Base-by-base conservation (phyloP, 805 yeast species). In the Metschnikowia anglica region DNA sequence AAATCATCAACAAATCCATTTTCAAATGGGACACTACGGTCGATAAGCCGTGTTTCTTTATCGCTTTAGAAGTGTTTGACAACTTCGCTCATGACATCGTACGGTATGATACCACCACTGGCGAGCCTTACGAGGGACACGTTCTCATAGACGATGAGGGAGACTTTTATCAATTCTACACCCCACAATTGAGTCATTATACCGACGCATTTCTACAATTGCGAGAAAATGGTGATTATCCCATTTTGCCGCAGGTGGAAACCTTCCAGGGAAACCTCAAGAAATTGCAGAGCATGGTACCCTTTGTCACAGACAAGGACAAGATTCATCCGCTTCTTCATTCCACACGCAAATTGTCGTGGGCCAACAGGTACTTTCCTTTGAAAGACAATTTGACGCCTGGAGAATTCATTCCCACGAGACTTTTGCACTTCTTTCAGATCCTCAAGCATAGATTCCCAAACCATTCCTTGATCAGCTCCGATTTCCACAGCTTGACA, bases 11-110 rank as follows among this genome's bases (percentile, higher is more conserved):
- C 63, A 74, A 81, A 56, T 85, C 93, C 24, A 81, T 88, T 4
- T 77, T 88, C 51, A 83, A 83, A 17, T 88, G 95, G 95, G 68
- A 76, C 37, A 66, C 70, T 20, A 57, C 61, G 2, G 82, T 81
- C 5, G 61, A 66, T 4, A 81, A 81, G 30, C 88, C 87, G 1
- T 85, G 93, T 51, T 87, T 79, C 56, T 81, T 88, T 50, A 70
- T 88, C 36, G 95, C 91, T 0, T 63, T 86, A 43, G 95, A 88
- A 56, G 93, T 88, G 6, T 79, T 88, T 60, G 95, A 88, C 61
- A 88, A 87, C 56, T 77, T 88, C 49, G 73, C 93, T 3, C 96
- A 88, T 62, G 96, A 88, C 58, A 77, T 85, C 20, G 75, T 88
- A 3, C 72, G 91, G 26, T 88, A 85, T 58, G 95, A 88, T 54